Evolutionary conservation across 148 eudicot species (phyloP), one percentile per base, ranked within the genome.

Genomic region (Drosera capensis): DNA sequence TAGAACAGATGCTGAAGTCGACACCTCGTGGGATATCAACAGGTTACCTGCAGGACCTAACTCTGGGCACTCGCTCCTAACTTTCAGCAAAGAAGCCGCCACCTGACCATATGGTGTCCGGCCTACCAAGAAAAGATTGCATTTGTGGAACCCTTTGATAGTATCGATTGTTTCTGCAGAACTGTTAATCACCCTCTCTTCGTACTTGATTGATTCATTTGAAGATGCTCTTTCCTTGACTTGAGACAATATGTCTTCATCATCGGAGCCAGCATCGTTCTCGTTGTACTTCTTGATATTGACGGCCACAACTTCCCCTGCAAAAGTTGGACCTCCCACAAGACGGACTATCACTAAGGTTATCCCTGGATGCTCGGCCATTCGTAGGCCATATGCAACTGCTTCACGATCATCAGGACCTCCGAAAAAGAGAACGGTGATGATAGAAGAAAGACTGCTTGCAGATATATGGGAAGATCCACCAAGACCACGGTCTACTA

Each of bases 351-450:
- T 76, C 0, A 56, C 18, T 2, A 80, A 61, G 24, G 66, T 72
- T 17, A 74, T 77, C 15, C 95, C 95, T 0, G 92, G 90, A 34
- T 85, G 95, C 57, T 85, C 90, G 1, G 79, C 82, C 82, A 85
- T 74, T 9, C 81, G 74, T 2, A 56, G 68, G 0, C 82, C 90
- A 30, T 62, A 70, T 1, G 95, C 72, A 16, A 84, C 58, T 3
- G 90, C 90, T 45, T 84, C 95, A 0, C 75, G 68, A 41, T 85
- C 95, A 54, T 85, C 95, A 0, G 68, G 78, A 2, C 95, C 95
- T 4, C 90, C 95, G 13, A 77, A 77, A 66, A 80, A 85, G 7
- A 77, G 35, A 12, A 59, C 41, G 0, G 67, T 62, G 45, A 85
- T 43, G 3, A 60, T 55, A 0, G 79, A 85, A 30, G 73, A 63